Conservation (phyloP, 345 rosid species). For the Hibiscus mutabilis region DNA sequence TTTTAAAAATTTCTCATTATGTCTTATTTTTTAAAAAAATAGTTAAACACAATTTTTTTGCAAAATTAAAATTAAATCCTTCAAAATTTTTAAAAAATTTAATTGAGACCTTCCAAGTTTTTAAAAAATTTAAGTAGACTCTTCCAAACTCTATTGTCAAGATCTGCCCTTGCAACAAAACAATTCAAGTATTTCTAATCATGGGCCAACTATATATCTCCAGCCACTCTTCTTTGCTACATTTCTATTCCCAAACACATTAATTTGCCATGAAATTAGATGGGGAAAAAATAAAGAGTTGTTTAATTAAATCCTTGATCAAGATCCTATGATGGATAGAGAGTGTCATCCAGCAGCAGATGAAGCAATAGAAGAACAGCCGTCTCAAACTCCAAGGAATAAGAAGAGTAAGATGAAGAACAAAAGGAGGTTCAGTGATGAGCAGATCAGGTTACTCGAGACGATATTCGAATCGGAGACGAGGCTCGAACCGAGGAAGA, state of each 20-base stretch:
- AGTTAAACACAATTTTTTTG: too few relatives aligned
- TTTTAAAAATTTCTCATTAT: too few relatives aligned
- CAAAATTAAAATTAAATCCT: too few relatives aligned
- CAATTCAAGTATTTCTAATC: neutral
- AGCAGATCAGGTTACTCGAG: conserved; percentile 62
- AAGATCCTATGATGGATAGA: conserved; percentile 18
- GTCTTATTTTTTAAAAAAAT: too few relatives aligned
- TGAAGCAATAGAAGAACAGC: conserved; percentile 7
- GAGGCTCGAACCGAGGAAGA: conserved; percentile 68
- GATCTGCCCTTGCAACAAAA: too few relatives aligned
- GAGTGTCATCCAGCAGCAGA: conserved; percentile 4
- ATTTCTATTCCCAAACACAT: neutral
- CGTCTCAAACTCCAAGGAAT: conserved; percentile 23
- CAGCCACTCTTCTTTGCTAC: neutral
- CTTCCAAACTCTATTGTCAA: too few relatives aligned
- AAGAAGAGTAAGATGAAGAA: conserved; percentile 42
- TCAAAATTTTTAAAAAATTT: too few relatives aligned
- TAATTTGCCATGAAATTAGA: neutral
- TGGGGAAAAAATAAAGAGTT: neutral
- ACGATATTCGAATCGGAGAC: conserved; percentile 63
- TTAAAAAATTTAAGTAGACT: too few relatives aligned
- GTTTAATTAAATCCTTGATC: neutral
- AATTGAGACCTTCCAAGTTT: too few relatives aligned
- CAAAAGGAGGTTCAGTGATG: conserved; percentile 66
- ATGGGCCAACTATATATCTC: conserved; percentile 17